Evolutionary conservation across 2,329 filamentous ascomycete genomes (phyloP), one percentile per base, ranked within the genome.

Genomic region (Truncatella angustata): DNA sequence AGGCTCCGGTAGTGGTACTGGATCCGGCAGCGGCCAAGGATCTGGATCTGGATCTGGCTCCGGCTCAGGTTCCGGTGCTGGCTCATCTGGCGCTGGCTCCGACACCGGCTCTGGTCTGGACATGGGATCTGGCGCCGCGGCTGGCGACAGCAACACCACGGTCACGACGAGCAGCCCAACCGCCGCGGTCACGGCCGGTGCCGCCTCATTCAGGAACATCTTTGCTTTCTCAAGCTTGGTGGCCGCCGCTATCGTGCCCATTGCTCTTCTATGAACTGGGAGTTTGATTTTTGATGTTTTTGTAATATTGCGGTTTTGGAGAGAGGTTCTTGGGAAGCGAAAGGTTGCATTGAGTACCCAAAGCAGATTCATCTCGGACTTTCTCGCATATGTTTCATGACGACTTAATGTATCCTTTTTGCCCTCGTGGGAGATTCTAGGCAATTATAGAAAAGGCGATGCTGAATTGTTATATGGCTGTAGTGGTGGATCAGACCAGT

Each of bases 161-260:
- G 44, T 35, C 20, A 52, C 54, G 35, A 50, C 40, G 6, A 60
- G 46, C 49, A 53, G 37, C 39, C 56, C 54, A 14, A 53, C 57
- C 5, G 42, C 54, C 30, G 48, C 56, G 7, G 50, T 62, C 30
- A 61, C 57, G 30, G 62, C 59, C 21, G 61, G 60, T 45, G 63
- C 64, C 10, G 46, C 62, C 5, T 61, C 64, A 6, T 26, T 66
- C 49, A 63, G 60, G 59, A 58, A 59, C 37, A 61, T 63, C 16
- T 51, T 68, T 47, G 53, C 58, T 18, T 50, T 63, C 12, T 51
- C 65, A 3, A 23, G 40, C 26, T 60, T 58, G 20, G 62, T 67
- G 28, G 63, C 60, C 26, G 51, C 69, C 37, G 52, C 63, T 9
- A 62, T 58, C 14, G 65, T 57, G 5, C 62, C 60, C 23, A 59